Conservation (phyloP, 2,329 filamentous ascomycete genomes). For the Fusarium pilosicola region DNA sequence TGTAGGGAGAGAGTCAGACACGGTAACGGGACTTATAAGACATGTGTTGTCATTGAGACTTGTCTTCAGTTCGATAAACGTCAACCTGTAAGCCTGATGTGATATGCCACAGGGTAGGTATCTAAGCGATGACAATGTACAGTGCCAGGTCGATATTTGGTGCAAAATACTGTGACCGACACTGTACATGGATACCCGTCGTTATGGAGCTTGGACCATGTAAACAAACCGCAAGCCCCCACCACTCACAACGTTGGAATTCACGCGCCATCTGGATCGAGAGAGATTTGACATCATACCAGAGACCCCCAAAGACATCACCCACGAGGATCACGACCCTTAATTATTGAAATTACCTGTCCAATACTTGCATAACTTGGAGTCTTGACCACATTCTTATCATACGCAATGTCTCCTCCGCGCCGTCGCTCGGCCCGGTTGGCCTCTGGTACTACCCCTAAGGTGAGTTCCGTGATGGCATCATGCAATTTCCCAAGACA, state of each 20-base stretch:
- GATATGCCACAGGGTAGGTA: constrained; percentile 1
- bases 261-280: constrained; percentile 34
- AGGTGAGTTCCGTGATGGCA: constrained; percentile 47
- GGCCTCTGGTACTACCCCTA: constrained; percentile 50
- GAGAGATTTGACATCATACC: constrained; percentile 46
- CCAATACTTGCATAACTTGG: constrained; percentile 26
- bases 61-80: background rate
- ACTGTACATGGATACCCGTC: constrained; percentile 34
- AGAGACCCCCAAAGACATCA: constrained; percentile 38
- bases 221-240: constrained; percentile 44
- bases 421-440: constrained; percentile 58
- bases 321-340: constrained; percentile 38
- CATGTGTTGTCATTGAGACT: background rate
- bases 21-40: background rate
- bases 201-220: constrained; percentile 44
- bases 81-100: background rate
- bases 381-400: constrained; percentile 20
- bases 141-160: background rate
- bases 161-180: background rate
- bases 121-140: background rate
- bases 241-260: constrained; percentile 32
- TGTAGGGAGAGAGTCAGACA: background rate
- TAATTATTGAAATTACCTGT: constrained; percentile 37
- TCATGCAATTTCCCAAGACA: constrained; percentile 7
- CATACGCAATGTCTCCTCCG: constrained; percentile 52